Evolutionary conservation across 805 yeast species (phyloP), one percentile per base, ranked within the genome.

Genomic region (Starmerella floris): DNA sequence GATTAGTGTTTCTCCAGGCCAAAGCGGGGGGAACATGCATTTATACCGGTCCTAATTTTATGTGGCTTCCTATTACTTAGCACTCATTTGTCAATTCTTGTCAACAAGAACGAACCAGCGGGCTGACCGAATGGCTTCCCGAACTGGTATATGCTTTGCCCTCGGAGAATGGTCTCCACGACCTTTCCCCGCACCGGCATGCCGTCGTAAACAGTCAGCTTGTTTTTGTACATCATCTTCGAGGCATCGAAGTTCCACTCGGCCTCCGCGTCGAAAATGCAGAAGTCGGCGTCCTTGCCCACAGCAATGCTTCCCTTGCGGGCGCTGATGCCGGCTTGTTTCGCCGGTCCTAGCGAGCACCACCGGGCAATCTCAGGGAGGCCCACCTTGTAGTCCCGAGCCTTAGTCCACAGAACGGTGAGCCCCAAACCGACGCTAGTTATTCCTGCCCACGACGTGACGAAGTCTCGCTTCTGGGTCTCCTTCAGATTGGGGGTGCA

Each of bases 361-460:
- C 95, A 85, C 50, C 65, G 65, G 16, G 76, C 74, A 36, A 87
- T 78, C 46, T 84, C 85, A 2, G 65, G 58, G 3, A 82, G 56
- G 0, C 70, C 51, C 3, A 78, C 65, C 2, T 63, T 52, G 46
- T 76, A 60, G 52, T 71, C 70, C 37, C 55, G 51, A 15, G 67
- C 85, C 53, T 79, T 42, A 1, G 95, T 83, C 69, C 74, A 79
- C 40, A 87, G 61, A 31, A 85, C 70, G 0, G 94, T 82, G 37
- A 87, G 67, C 0, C 96, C 96, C 32, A 88, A 73, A 0, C 97
- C 97, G 26, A 87, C 93, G 1, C 94, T 82, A 2, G 94, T 71
- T 32, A 87, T 84, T 9, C 97, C 97, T 28, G 96, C 97, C 97
- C 97, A 87, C 2, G 96, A 94, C 28, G 77, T 72, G 53, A 87